Evolutionary conservation across 2,329 filamentous ascomycete genomes (phyloP), one percentile per base, ranked within the genome.

Genomic region (Aspergillus glaucus): DNA sequence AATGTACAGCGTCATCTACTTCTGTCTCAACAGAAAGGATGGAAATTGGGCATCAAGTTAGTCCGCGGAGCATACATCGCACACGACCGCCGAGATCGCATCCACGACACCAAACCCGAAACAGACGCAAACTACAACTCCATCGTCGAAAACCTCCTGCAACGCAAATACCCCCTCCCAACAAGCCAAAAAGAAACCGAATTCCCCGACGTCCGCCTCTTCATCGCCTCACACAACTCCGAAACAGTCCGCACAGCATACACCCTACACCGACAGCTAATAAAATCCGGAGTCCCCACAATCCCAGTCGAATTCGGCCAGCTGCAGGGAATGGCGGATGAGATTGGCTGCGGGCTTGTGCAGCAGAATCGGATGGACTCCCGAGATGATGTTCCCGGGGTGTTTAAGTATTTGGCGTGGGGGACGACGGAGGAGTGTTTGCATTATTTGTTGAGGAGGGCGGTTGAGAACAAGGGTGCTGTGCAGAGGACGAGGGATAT

Each of bases 301-400:
- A 60, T 66, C 46, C 66, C 71, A 3, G 62, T 78, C 1, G 65
- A 72, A 14, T 87, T 86, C 65, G 85, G 85, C 2, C 89, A 94
- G 70, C 77, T 95, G 4, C 85, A 89, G 71, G 89, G 90, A 9
- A 97, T 97, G 92, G 92, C 92, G 1, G 92, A 97, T 59, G 91
- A 96, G 64, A 81, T 95, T 45, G 87, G 84, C 21, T 75, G 77
- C 53, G 68, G 70, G 9, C 60, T 80, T 1, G 62, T 80, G 39
- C 26, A 46, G 21, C 51, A 55, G 9, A 51, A 53, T 14, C 39
- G 22, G 14, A 21, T 36, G 2, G 45, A 40, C 60, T 58, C 24
- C 21, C n/a, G 46, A 47, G 36, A 45, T 48, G 26, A 49, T 44
- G 22, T 46, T 54, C 6, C 72, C 24, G 68, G 64, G 46, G 75